Evolutionary conservation across 495 filamentous ascomycete species (phyloP).

Genomic region (Collariella sp.): DNA sequence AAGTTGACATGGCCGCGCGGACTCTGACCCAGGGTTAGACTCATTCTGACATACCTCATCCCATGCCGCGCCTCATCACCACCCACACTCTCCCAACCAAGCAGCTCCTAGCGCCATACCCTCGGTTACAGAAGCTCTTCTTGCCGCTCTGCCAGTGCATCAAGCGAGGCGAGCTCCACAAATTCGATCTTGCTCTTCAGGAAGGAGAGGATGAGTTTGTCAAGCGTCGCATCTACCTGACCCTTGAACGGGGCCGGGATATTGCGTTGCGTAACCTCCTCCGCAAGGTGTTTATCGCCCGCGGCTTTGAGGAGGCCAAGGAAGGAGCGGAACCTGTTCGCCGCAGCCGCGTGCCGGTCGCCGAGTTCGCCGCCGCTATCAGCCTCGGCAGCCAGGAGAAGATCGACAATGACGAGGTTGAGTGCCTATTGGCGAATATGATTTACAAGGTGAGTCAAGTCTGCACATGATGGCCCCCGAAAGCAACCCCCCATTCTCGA

Average conservation of each 20-base stretch:
- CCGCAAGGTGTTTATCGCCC: conserved; percentile 77
- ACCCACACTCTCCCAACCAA: conserved; percentile 71
- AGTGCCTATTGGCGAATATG: conserved; percentile 87
- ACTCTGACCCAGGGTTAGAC: conserved; percentile 36
- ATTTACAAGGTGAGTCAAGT: conserved; percentile 77
- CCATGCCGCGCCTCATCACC: conserved; percentile 84
- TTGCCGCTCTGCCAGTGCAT: conserved; percentile 67
- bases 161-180: conserved; percentile 67
- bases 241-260: conserved; percentile 83
- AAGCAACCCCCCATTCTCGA: neutral
- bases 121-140: conserved; percentile 71
- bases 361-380: conserved; percentile 61
- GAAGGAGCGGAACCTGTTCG: conserved; percentile 50
- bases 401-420: conserved; percentile 85
- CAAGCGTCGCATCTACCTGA: conserved; percentile 89
- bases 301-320: conserved; percentile 67
- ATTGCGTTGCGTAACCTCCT: conserved; percentile 83
- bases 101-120: conserved; percentile 61
- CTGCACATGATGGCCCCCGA: neutral
- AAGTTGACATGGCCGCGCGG: neutral
- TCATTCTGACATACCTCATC: conserved; percentile 93
- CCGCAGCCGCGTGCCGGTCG: conserved; percentile 68
- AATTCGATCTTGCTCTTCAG: conserved; percentile 75
- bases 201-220: conserved; percentile 82
- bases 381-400: conserved; percentile 50